Conservation (phyloP, 331 rosid species). For the Phaseolus coccineus region DNA sequence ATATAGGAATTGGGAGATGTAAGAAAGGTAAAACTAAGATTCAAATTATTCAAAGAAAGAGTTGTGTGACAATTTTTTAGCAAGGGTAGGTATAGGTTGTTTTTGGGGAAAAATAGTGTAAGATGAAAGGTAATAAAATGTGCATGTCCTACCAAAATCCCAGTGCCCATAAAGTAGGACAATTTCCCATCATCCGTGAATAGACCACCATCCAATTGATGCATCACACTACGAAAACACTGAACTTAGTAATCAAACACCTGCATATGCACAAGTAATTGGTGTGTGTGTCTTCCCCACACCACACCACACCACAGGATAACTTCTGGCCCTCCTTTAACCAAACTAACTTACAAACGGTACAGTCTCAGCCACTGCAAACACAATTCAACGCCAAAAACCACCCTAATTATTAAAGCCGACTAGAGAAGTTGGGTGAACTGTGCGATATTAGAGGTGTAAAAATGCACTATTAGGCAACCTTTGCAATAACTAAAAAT, state of each 20-base stretch:
- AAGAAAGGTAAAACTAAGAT: no score
- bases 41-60: no score
- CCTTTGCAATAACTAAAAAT: neutral
- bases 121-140: no score
- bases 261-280: slow-evolving; percentile 6
- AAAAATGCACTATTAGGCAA: neutral
- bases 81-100: no score
- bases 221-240: neutral
- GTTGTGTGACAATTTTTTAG: no score
- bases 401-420: slow-evolving; percentile 14
- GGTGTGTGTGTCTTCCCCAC: slow-evolving; percentile 29
- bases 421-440: neutral
- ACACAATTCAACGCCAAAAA: slow-evolving; percentile 4
- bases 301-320: slow-evolving; percentile 27
- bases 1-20: no score
- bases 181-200: neutral
- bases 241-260: neutral
- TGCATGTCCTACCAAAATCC: neutral
- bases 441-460: neutral
- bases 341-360: slow-evolving; percentile 37
- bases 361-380: slow-evolving; percentile 23
- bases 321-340: slow-evolving; percentile 34
- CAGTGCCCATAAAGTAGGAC: neutral
- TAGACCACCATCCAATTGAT: neutral
- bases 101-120: no score